These are phyloP conservation scores for Lobosporangium transversale DNA, from an alignment of 192 early-diverging fungal species.

Conservation along the genomic window DNA sequence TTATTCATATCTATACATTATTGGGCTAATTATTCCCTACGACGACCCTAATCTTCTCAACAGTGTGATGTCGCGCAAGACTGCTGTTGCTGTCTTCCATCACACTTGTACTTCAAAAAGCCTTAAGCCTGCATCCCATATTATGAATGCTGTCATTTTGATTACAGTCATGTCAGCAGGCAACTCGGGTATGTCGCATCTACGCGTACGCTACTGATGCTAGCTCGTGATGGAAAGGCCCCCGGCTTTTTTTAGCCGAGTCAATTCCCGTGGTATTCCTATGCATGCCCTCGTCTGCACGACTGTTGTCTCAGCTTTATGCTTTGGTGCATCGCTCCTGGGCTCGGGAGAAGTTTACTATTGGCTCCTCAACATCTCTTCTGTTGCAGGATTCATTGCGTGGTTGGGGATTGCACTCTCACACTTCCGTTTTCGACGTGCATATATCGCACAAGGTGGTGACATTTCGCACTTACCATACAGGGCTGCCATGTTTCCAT, in stretches of 20 bases:
- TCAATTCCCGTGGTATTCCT: slow-evolving; percentile 69
- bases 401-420: slow-evolving; percentile 88
- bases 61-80: slow-evolving; percentile 25
- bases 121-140: slow-evolving; percentile 59
- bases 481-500: slow-evolving; percentile 77
- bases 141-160: slow-evolving; percentile 81
- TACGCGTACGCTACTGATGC: slow-evolving; percentile 69
- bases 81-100: slow-evolving; percentile 62
- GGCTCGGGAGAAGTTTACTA: slow-evolving; percentile 68
- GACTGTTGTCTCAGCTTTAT: slow-evolving; percentile 63
- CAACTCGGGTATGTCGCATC: slow-evolving; percentile 79
- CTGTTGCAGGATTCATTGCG: slow-evolving; percentile 84
- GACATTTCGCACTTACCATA: slow-evolving; percentile 75
- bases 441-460: slow-evolving; percentile 75
- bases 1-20: slow-evolving; percentile 72
- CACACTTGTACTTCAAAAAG: slow-evolving; percentile 70
- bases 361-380: slow-evolving; percentile 73
- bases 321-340: slow-evolving; percentile 65
- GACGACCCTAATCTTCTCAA: slow-evolving; percentile 61
- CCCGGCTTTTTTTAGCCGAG: slow-evolving; percentile 60
- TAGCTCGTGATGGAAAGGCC: slow-evolving; percentile 72
- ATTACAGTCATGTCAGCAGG: slow-evolving; percentile 75
- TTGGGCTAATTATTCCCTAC: slow-evolving; percentile 74
- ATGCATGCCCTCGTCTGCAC: slow-evolving; percentile 63
- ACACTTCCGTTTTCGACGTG: slow-evolving; percentile 89